Base-by-base conservation (phyloP, 257 asterid species). In the Paulownia fortunei region DNA sequence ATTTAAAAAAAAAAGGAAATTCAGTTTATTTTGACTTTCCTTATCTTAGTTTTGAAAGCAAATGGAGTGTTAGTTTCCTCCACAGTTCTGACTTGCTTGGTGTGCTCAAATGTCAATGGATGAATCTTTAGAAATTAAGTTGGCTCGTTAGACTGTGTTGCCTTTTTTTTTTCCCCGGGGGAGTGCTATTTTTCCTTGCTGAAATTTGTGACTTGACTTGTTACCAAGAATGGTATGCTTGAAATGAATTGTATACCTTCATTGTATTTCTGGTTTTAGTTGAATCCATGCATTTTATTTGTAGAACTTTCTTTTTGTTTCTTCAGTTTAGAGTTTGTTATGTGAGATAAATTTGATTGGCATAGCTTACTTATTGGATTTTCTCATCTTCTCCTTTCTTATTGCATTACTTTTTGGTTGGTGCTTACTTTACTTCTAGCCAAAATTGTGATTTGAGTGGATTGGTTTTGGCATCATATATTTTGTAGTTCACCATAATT, bases 321-420 rank as follows among this genome's bases (percentile, higher is more conserved):
- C 32, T 44, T 34, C 56, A 30, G n/a, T 67, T 54, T 66, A 47
- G 76, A 16, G 60, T n/a, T 68, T 34, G 67, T 68, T 56, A 16
- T 13, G 69, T 7, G 12, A 21, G 24, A 32, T 36, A 42, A 15
- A 19, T 32, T 11, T 27, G n/a, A 6, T 27, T 8, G n/a, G 55
- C 19, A 1, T 10, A 11, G 42, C 12, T 61, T 46, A n/a, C 41
- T 12, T 39, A n/a, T 23, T 47, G 60, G 34, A 47, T 76, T 34
- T 59, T 11, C 13, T 39, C 72, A 47, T 41, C 37, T 44, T 13
- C 41, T 69, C 30, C 3, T 19, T 54, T 54, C 8, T 30, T 72
- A 54, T 19, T 52, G 0, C 32, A 26, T 11, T 72, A 36, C 24
- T 36, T 70, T 32, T 56, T 51, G 42, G 19, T 60, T 30, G 32